Evolutionary conservation across 2,329 filamentous ascomycete genomes (phyloP).

Genomic region (Coniochaeta pulveracea): DNA sequence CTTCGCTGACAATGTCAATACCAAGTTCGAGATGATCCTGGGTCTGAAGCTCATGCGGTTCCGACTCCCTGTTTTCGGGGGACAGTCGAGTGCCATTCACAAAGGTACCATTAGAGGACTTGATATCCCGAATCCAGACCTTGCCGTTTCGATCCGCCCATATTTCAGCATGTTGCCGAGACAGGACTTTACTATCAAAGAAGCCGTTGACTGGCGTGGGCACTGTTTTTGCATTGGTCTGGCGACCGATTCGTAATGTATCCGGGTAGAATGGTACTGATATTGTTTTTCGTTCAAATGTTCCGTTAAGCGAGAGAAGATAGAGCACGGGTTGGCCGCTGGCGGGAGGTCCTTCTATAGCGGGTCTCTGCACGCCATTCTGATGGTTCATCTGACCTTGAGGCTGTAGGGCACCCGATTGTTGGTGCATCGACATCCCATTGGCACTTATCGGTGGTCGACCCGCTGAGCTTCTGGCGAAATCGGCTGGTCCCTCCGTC

Average conservation of each 20-base stretch:
- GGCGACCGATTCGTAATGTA: constrained; percentile 84
- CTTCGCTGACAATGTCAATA: constrained; percentile 97
- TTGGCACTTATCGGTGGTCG: constrained; percentile 30
- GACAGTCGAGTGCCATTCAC: constrained; percentile 88
- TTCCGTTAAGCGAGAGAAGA: constrained; percentile 83
- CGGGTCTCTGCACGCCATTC: constrained; percentile 49
- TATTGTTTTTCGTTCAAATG: constrained; percentile 95
- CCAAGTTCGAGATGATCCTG: constrained; percentile 88
- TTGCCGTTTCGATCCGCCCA: constrained; percentile 81
- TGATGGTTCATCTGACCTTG: constrained; percentile 25
- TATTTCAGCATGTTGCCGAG: constrained; percentile 89
- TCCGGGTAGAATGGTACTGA: constrained; percentile 89
- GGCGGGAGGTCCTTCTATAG: constrained; percentile 48
- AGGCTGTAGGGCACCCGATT: constrained; percentile 23
- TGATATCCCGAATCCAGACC: constrained; percentile 93
- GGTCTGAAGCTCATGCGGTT: constrained; percentile 85
- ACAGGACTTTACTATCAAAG: constrained; percentile 97
- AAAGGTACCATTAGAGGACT: constrained; percentile 97
- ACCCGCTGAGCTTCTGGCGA: constrained; percentile 26
- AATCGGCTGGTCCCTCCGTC: constrained; percentile 33
- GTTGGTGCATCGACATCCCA: constrained; percentile 27
- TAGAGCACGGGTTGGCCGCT: constrained; percentile 65
- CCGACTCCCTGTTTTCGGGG: constrained; percentile 89
- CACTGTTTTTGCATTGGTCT: constrained; percentile 93
- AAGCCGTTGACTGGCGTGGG: constrained; percentile 87